Evolutionary conservation across 371 early-diverging fungal genomes (phyloP), one percentile per base, ranked within the genome.

Genomic region (Mucor lusitanicus): DNA sequence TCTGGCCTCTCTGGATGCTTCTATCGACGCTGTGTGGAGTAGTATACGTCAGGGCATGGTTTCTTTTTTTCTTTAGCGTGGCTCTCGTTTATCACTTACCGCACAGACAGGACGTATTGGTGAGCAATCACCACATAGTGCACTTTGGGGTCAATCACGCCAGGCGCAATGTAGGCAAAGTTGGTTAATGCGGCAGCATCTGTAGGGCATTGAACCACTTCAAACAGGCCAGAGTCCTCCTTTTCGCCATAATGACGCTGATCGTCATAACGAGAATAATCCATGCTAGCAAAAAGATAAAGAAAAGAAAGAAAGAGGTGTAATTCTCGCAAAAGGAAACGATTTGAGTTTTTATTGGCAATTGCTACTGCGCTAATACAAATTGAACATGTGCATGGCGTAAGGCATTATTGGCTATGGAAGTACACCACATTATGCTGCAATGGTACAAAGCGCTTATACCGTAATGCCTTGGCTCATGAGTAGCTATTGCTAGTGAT

Each of bases 111-210:
- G 7, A 92, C 90, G 76, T 76, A 94, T 46, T 85, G 74, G 40
- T 87, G 86, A 64, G 94, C 90, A 44, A 96, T 80, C n/a, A 89
- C 66, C 33, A 96, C 82, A 70, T 94, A 94, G 33, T 85, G 86
- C 21, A 86, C 82, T 25, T 71, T 63, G 11, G 88, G 82, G 64
- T 90, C 82, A 66, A 97, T 90, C 74, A 93, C 91, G 19, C 87
- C 80, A 19, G 90, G 83, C 68, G 83, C 90, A n/a, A 92, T 86
- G 48, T 88, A 86, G 11, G 93, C 84, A 68, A 77, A 83, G 79
- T 97, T 97, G 11, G 92, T 91, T 66, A 94, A 80, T 8, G 95
- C 94, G 50, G 90, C 82, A 8, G 80, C 76, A 61, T 89, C 91
- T 48, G 82, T 80, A 0, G 94, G 85, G 28, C 88, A 88, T 66